Conservation (phyloP, 257 asterid genomes). For the Buddleja alternifolia region DNA sequence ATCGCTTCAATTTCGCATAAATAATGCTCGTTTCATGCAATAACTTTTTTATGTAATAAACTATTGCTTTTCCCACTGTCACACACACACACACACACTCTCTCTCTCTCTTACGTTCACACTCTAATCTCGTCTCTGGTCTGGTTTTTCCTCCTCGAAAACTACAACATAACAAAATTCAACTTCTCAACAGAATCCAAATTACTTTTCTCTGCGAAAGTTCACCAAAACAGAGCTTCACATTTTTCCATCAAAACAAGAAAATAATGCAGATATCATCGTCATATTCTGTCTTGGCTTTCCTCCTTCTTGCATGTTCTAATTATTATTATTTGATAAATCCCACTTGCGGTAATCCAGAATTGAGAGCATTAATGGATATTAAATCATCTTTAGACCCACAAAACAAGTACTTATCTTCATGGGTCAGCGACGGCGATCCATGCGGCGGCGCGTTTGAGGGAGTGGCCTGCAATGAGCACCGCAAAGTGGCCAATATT, state of each 20-base stretch:
- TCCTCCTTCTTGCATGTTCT: conserved; percentile 39
- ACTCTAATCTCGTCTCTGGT: conserved; percentile 9
- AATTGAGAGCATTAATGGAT: conserved; percentile 79
- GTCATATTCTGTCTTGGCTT: conserved; percentile 21
- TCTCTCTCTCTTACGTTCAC: conserved; percentile 22
- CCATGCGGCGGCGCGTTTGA: conserved; percentile 75
- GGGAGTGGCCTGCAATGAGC: conserved; percentile 88
- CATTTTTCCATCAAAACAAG: not conserved
- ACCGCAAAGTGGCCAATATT: conserved; percentile 77
- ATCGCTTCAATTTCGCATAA: too few relatives aligned
- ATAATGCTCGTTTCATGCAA: too few relatives aligned
- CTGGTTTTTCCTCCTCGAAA: conserved; percentile 15
- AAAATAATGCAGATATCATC: conserved; percentile 38
- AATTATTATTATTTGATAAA: conserved; percentile 27
- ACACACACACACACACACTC: conserved; percentile 21
- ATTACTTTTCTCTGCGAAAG: conserved; percentile 15
- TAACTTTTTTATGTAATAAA: too few relatives aligned
- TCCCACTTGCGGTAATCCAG: conserved; percentile 56
- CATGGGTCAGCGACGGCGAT: conserved; percentile 77
- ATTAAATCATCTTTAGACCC: conserved; percentile 84
- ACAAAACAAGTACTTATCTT: conserved; percentile 49
- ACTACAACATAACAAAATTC: conserved; percentile 18
- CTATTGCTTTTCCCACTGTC: conserved; percentile 45
- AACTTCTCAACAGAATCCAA: conserved; percentile 20
- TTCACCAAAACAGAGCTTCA: not conserved